Evolutionary conservation across 352 stramenopile genomes (phyloP), one percentile per base, ranked within the genome.

Genomic region (Globisporangium ultimum): DNA sequence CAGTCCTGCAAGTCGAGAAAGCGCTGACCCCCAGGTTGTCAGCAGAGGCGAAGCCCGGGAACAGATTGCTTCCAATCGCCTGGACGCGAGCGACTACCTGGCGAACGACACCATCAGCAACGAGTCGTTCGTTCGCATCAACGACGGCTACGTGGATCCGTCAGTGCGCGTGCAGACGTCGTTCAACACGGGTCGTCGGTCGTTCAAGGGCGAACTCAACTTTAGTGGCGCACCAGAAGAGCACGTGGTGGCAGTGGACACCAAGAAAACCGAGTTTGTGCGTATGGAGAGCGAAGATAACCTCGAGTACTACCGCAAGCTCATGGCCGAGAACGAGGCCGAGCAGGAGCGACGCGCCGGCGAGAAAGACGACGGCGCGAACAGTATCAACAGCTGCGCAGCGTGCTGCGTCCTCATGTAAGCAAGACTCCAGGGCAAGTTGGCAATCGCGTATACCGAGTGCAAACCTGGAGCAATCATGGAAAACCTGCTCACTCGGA

Each of bases 91-190:
- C 28, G 79, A 91, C 52, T 89, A 91, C 66, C 57, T 91, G 1
- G 46, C 62, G 28, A 88, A 89, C 52, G 79, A 91, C 32, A 78
- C 73, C n/a, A 82, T 91, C 65, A 82, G 70, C 40, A 87, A 91
- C 66, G 79, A 91, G 34, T 87, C 79, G 20, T 80, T 88, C 46
- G 61, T 89, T 52, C 78, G 82, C 17, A 63, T 59, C 45, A 46
- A 74, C 54, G 68, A 69, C 28, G 56, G 69, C 13, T 68, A 84
- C 55, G 41, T 41, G 8, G 40, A 21, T 20, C 32, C 21, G 11
- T 74, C 67, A 13, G 54, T 80, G 28, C 28, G 28, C 2, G 22
- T 71, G 0, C 58, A 73, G 36, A 63, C 63, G 42, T 54, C 59
- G 41, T 58, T 54, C 20, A 52, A 20, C 21, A 48, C 53, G 21